A percentile compares a stretch with the other conserved stretches of the same genome.
phyloP scores from a whole-genome alignment of 2,329 filamentous ascomycete genomes.

The Monosporascus sp. region DNA sequence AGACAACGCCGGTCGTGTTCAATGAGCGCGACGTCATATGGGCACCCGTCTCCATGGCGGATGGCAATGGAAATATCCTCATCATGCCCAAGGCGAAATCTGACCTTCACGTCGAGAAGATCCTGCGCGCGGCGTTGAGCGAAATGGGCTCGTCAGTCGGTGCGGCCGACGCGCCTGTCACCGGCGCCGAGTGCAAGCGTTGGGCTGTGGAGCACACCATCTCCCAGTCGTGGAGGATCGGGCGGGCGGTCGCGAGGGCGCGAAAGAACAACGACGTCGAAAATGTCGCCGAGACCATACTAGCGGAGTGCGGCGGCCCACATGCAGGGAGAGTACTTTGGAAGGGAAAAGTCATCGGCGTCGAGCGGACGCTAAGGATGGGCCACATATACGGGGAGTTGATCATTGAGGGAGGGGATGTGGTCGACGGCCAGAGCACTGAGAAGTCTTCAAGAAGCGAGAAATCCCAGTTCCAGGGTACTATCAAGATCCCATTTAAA shows the following conservation, averaged over 20 bases:
- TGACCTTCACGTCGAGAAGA: constrained; percentile 42
- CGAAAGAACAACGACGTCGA: constrained; percentile 44
- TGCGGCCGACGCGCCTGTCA: constrained; percentile 43
- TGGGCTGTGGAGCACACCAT: constrained; percentile 49
- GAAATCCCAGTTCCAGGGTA: constrained; percentile 33
- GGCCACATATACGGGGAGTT: constrained; percentile 57
- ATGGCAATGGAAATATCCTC: constrained; percentile 36
- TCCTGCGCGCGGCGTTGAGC: constrained; percentile 45
- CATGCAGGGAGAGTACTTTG: constrained; percentile 52
- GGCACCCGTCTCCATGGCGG: constrained; percentile 40
- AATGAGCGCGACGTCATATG: constrained; percentile 39
- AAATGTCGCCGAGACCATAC: constrained; percentile 51
- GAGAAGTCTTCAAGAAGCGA: constrained; percentile 5
- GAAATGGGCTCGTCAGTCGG: constrained; percentile 51
- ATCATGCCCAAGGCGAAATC: constrained; percentile 43
- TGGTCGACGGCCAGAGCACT: constrained; percentile 21
- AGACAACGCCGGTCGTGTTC: constrained; percentile 49
- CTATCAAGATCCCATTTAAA: constrained; percentile 64
- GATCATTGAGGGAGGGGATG: constrained; percentile 45
- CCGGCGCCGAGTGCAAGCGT: constrained; percentile 42
- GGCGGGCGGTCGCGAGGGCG: constrained; percentile 51
- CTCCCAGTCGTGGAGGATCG: constrained; percentile 54
- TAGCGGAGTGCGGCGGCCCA: constrained; percentile 51
- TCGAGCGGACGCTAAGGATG: constrained; percentile 50
- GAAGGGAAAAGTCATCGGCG: constrained; percentile 58